Conservation (phyloP, 495 filamentous ascomycete genomes). For the Talaromyces trachyspermus region DNA sequence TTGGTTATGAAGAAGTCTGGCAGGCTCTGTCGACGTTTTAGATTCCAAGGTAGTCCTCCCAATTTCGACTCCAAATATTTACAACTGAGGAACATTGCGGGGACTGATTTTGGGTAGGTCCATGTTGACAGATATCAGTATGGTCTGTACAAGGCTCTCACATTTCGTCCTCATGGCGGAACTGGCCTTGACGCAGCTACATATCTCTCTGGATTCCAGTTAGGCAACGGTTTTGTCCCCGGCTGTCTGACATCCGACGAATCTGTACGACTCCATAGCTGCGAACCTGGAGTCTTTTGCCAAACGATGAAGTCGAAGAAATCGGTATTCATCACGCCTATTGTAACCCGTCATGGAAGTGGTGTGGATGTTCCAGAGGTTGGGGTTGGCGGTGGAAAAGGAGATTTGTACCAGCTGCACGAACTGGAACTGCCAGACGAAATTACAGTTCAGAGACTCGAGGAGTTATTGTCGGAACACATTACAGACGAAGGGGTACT, state of each 20-base stretch:
- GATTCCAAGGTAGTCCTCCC: constrained; percentile 46
- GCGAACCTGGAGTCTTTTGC: constrained; percentile 68
- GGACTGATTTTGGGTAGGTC: constrained; percentile 40
- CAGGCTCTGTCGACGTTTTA: constrained; percentile 66
- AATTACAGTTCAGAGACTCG: constrained; percentile 33
- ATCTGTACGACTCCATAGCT: constrained; percentile 74
- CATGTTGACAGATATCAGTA: constrained; percentile 80
- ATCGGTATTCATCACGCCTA: constrained; percentile 70
- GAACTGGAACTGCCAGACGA: constrained; percentile 53
- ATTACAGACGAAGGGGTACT: constrained; percentile 29
- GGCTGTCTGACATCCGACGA: constrained; percentile 65
- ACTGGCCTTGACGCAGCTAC: constrained; percentile 49
- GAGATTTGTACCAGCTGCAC: constrained; percentile 58
- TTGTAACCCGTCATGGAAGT: constrained; percentile 49
- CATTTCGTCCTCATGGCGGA: constrained; percentile 19
- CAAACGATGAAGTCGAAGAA: constrained; percentile 38
- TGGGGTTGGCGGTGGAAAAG: constrained; percentile 72
- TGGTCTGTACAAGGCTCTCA: constrained; percentile 62
- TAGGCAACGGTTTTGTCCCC: constrained; percentile 59
- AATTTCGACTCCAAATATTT: not conserved
- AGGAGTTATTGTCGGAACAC: constrained; percentile 38
- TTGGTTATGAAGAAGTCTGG: constrained; percentile 92
- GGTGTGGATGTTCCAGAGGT: constrained; percentile 61
- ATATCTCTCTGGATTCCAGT: constrained; percentile 65
- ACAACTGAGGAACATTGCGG: not conserved